Conservation (phyloP, 345 rosid genomes). For the Eucalyptus tenuipes region DNA sequence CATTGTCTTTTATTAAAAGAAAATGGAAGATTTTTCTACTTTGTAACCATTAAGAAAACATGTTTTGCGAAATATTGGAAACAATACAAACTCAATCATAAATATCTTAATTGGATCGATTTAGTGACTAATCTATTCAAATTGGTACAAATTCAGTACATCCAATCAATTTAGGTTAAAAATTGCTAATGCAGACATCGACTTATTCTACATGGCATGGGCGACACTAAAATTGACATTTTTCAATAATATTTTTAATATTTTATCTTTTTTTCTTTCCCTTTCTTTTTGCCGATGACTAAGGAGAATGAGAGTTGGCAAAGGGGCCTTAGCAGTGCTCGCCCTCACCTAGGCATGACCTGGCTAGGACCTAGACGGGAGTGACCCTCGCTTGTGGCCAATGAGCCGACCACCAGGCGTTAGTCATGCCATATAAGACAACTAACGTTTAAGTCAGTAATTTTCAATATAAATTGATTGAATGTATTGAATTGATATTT, state of each 20-base stretch:
- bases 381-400: fast-evolving
- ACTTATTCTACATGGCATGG: fast-evolving
- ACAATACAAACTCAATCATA: not conserved
- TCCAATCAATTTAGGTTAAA: not conserved
- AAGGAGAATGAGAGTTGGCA: no score
- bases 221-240: fast-evolving
- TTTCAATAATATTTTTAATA: no score
- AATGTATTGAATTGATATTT: no score
- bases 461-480: no score
- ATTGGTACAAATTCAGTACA: fast-evolving
- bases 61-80: no score
- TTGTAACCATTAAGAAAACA: not conserved
- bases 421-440: fast-evolving
- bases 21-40: not conserved
- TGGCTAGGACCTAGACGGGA: fast-evolving
- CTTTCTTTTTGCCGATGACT: fast-evolving
- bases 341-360: not conserved
- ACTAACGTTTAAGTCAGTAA: fast-evolving
- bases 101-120: fast-evolving
- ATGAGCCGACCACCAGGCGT: fast-evolving
- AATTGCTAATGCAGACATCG: fast-evolving
- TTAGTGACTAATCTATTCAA: fast-evolving
- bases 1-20: not conserved
- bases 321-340: fast-evolving
- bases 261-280: no score